Evolutionary conservation across 805 yeast genomes (phyloP).

Genomic region (Kodamaea neixiangensis): DNA sequence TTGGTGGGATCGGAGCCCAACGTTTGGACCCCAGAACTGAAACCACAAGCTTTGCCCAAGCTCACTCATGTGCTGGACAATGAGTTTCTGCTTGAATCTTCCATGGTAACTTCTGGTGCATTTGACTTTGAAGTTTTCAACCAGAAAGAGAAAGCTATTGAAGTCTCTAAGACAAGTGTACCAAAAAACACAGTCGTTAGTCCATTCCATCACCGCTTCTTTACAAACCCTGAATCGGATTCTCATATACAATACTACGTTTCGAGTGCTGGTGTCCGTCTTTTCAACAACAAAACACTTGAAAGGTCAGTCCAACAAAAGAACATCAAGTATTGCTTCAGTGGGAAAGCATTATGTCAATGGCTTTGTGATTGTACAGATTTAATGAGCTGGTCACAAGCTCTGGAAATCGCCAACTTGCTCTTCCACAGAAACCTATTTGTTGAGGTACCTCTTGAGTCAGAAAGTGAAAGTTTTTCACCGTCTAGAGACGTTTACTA

Average conservation of each 20-base stretch:
- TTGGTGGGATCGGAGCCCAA: constrained; percentile 70
- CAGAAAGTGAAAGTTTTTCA: constrained; percentile 27
- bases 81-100: not conserved
- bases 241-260: constrained; percentile 78
- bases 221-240: constrained; percentile 88
- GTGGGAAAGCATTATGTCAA: constrained; percentile 79
- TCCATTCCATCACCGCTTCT: constrained; percentile 74
- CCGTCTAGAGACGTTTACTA: constrained; percentile 43
- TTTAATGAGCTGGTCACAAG: constrained; percentile 52
- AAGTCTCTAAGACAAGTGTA: not conserved
- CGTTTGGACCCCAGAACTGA: constrained; percentile 61
- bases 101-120: not conserved
- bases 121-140: not conserved
- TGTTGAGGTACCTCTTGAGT: constrained; percentile 38
- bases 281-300: constrained; percentile 48
- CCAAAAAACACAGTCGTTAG: constrained; percentile 28
- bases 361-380: constrained; percentile 94
- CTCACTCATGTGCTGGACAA: not conserved
- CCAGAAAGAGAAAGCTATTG: not conserved
- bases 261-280: constrained; percentile 62
- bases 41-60: constrained; percentile 42
- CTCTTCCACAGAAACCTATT: constrained; percentile 51
- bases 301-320: constrained; percentile 9
- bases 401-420: constrained; percentile 51
- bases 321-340: constrained; percentile 49